Base-by-base conservation (phyloP, 768 basidiomycete species). In the Hortiboletus campestris region DNA sequence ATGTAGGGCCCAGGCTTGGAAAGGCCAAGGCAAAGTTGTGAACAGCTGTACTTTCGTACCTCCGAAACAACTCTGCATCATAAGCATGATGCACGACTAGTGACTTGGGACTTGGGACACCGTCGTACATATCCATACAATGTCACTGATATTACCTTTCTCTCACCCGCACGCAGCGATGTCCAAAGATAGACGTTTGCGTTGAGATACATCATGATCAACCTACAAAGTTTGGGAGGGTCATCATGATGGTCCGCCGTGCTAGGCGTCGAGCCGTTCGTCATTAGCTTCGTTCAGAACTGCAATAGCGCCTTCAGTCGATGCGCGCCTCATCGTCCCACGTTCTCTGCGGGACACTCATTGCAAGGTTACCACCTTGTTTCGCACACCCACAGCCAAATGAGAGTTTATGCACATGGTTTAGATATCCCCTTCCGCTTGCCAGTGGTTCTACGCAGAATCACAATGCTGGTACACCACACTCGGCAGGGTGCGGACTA, bases 291-390 rank as follows among this genome's bases (percentile, higher is more conserved):
- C 14, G 68, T 92, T 20, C 76, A 80, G 46, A 85, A 89, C 13
- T 75, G 71, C 68, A 76, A 68, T 67, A 38, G 56, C 68, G 57
- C 67, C 82, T 66, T 75, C 83, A 59, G 77, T 80, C 36, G 72
- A 71, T 51, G 71, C 69, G 65, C 75, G 65, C 63, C 67, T 76
- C 59, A 46, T 76, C 94, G 36, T 78, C 80, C 7, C 95, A 94
- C 67, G 87, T 89, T 5, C 81, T 97, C 31, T 95, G 93, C 61
- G 94, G 69, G 29, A 59, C 63, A n/a, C 89, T 25, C 76, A 71
- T 62, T 75, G 74, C 49, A 76, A 88, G 59, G 76, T 84, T 69
- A 71, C 80, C 34, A 55, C 69, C 60, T 25, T 2, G 63, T 66
- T 53, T 57, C 71, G 25, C 73, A 73, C 20, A 63, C 73, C 7